These are phyloP conservation scores for Pelargonium fulgidum DNA, from an alignment of 441 rosid species.

Conservation along the genomic window DNA sequence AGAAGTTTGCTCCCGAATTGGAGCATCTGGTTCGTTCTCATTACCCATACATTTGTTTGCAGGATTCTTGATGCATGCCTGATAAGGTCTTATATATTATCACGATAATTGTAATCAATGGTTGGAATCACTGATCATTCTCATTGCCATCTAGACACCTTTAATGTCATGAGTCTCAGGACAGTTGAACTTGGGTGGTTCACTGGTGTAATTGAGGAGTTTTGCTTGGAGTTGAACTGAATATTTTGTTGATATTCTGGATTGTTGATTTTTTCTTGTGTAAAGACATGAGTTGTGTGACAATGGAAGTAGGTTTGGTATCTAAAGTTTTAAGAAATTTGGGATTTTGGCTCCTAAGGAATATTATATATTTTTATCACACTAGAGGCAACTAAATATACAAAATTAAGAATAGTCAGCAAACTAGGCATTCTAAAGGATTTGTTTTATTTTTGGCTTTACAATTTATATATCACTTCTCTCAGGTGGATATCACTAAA, in stretches of 20 bases:
- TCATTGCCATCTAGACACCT: not conserved
- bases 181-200: not conserved
- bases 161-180: not conserved
- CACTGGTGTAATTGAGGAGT: constrained; percentile 1
- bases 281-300: not conserved
- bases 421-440: not conserved
- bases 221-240: not conserved
- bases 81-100: not conserved
- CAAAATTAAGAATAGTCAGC: not conserved
- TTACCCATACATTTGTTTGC: not conserved
- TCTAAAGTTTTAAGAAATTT: not conserved
- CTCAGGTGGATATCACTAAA: constrained; percentile 74
- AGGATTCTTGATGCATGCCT: not conserved
- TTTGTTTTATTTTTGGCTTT: not conserved
- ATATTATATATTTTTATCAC: not conserved
- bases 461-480: not conserved
- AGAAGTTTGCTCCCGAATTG: constrained; percentile 81
- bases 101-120: not conserved
- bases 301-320: not conserved
- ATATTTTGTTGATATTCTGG: not conserved
- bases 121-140: not conserved
- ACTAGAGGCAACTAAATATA: not conserved
- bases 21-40: constrained; percentile 64
- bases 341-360: not conserved
- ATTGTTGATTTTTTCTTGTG: not conserved